phyloP scores from a whole-genome alignment of 176 grass and related monocot genomes.

The Tillandsia leiboldiana region DNA sequence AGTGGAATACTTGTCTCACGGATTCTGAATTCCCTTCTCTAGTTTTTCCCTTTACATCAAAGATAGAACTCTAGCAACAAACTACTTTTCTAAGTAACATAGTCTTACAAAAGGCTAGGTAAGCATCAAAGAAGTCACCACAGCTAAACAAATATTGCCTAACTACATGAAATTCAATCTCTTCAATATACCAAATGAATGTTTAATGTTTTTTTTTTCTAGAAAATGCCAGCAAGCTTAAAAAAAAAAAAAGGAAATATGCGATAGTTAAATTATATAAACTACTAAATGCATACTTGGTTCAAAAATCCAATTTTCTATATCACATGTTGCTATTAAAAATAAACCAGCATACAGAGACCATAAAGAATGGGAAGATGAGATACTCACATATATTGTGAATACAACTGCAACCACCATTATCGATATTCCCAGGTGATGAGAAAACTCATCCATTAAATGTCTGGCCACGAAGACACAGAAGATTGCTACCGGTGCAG shows the following conservation, averaged over 20 bases:
- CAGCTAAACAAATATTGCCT: too few relatives aligned
- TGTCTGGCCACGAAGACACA: constrained; percentile 90
- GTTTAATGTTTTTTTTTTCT: too few relatives aligned
- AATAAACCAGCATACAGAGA: not conserved
- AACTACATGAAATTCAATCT: too few relatives aligned
- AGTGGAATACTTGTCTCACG: too few relatives aligned
- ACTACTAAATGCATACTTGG: not conserved
- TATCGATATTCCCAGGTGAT: constrained; percentile 71
- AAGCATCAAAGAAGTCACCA: too few relatives aligned
- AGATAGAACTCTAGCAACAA: too few relatives aligned
- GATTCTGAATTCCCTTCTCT: too few relatives aligned
- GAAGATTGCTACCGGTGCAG: constrained; percentile 71
- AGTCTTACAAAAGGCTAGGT: too few relatives aligned
- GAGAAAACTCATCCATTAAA: constrained; percentile 79
- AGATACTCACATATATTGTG: constrained; percentile 78
- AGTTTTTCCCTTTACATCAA: too few relatives aligned
- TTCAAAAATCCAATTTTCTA: not conserved
- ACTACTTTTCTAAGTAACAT: too few relatives aligned
- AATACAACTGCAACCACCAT: constrained; percentile 75
- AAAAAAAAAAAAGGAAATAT: not conserved
- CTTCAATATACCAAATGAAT: too few relatives aligned
- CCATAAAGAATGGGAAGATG: not conserved
- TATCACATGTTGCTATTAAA: not conserved
- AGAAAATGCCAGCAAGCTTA: not conserved
- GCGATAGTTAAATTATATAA: not conserved